phyloP scores from a whole-genome alignment of 257 asterid species.

The Solanum neorickii region DNA sequence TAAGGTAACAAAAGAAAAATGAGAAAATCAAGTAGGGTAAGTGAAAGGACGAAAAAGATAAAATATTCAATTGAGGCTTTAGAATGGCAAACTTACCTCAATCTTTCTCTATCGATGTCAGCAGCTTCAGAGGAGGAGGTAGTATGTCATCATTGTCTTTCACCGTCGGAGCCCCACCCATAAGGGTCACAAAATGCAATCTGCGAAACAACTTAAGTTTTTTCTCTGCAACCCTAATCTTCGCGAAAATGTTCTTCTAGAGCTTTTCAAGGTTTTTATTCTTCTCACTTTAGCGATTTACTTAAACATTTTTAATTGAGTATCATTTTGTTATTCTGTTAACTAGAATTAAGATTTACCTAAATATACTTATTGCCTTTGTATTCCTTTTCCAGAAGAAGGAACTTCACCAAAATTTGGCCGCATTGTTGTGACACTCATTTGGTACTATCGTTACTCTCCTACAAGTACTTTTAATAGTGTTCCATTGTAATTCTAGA shows the following conservation, averaged over 20 bases:
- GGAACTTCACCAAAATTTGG: conserved; percentile 5
- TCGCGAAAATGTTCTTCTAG: conserved; percentile 10
- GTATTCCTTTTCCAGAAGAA: neutral
- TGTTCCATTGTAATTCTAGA: neutral
- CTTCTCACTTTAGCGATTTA: neutral
- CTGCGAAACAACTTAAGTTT: conserved; percentile 21
- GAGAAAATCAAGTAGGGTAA: neutral
- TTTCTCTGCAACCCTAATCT: conserved; percentile 7
- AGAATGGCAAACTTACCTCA: conserved; percentile 28
- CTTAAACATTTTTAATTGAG: neutral
- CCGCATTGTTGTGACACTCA: conserved; percentile 21
- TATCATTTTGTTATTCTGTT: neutral
- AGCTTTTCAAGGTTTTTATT: conserved; percentile 8
- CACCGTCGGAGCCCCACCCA: conserved; percentile 6
- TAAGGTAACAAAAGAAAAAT: neutral
- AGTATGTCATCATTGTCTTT: neutral
- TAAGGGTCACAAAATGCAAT: conserved; percentile 58
- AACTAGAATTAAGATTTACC: neutral
- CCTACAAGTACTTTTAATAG: conserved; percentile 16
- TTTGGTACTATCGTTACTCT: conserved; percentile 23
- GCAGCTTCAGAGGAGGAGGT: conserved; percentile 3
- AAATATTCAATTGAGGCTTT: neutral
- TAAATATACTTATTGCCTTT: neutral
- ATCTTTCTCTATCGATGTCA: conserved; percentile 17
- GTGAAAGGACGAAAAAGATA: neutral